Evolutionary conservation across 768 basidiomycete species (phyloP).

Genomic region (Russula virescens): DNA sequence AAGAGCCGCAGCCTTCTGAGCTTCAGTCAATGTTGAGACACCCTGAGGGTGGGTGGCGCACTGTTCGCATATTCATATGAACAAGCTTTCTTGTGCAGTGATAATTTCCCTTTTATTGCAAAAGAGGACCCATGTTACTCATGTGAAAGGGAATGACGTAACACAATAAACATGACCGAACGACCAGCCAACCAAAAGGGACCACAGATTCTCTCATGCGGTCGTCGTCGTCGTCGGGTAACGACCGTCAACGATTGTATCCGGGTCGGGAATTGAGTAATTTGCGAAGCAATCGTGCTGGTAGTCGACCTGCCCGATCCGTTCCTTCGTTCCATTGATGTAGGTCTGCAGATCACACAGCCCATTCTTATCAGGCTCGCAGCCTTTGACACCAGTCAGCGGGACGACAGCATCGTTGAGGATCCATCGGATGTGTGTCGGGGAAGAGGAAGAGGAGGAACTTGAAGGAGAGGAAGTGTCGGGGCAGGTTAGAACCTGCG

Average conservation of each 20-base stretch:
- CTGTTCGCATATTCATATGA: too few species aligned
- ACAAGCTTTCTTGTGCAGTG: too few species aligned
- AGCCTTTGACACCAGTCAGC: conserved; percentile 40
- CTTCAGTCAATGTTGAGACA: too few species aligned
- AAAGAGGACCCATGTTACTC: too few species aligned
- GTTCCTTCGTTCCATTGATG: conserved; percentile 33
- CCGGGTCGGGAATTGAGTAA: conserved; percentile 39
- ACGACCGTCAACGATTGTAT: conserved; percentile 37
- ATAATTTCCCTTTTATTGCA: too few species aligned
- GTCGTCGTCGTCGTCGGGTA: neutral
- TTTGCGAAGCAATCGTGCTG: conserved; percentile 41
- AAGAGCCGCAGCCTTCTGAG: too few species aligned
- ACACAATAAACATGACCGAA: neutral
- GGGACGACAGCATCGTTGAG: conserved; percentile 48
- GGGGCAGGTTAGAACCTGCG: conserved; percentile 41
- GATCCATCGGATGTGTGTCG: conserved; percentile 39
- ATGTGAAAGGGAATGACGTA: too few species aligned
- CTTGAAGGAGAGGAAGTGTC: conserved; percentile 4
- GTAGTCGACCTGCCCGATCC: conserved; percentile 39
- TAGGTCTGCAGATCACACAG: conserved; percentile 39
- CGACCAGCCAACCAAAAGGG: neutral
- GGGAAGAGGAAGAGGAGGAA: conserved; percentile 19
- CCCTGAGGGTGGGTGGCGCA: too few species aligned
- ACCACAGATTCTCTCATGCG: neutral
- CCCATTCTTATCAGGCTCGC: conserved; percentile 37